Conservation (phyloP, 2,329 filamentous ascomycete genomes). For the Chrysoporthe cubensis region DNA sequence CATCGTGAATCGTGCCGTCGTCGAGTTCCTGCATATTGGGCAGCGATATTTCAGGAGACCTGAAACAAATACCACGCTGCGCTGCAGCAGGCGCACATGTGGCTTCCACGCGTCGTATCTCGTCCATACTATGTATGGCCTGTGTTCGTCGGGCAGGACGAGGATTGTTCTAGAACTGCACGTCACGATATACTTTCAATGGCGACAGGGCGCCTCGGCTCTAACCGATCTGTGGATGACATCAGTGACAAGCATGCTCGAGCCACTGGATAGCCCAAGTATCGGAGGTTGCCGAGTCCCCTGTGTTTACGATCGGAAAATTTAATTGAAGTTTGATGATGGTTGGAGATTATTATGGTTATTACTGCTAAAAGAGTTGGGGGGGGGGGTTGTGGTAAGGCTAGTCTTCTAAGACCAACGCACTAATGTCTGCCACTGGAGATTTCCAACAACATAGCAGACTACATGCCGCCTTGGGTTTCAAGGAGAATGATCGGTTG, state of each 20-base stretch:
- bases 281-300: not conserved
- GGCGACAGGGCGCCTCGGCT: not conserved
- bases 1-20: not conserved
- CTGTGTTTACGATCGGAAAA: not conserved
- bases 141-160: not conserved
- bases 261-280: not conserved
- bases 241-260: not conserved
- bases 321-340: too few relatives aligned
- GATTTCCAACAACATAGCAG: not conserved
- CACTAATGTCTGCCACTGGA: not conserved
- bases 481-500: not conserved
- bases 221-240: not conserved
- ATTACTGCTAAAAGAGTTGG: too few relatives aligned
- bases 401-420: not conserved
- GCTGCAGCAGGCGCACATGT: constrained; percentile 4
- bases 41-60: not conserved
- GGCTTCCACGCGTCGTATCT: not conserved
- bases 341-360: not conserved
- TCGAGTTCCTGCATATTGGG: constrained; percentile 12
- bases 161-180: not conserved
- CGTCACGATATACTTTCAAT: not conserved
- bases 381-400: not conserved
- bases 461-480: not conserved
- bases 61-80: constrained; percentile 13
- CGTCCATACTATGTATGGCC: not conserved